These are phyloP conservation scores for Apiospora marii DNA, from an alignment of 2,329 filamentous ascomycete species.

Conservation along the genomic window DNA sequence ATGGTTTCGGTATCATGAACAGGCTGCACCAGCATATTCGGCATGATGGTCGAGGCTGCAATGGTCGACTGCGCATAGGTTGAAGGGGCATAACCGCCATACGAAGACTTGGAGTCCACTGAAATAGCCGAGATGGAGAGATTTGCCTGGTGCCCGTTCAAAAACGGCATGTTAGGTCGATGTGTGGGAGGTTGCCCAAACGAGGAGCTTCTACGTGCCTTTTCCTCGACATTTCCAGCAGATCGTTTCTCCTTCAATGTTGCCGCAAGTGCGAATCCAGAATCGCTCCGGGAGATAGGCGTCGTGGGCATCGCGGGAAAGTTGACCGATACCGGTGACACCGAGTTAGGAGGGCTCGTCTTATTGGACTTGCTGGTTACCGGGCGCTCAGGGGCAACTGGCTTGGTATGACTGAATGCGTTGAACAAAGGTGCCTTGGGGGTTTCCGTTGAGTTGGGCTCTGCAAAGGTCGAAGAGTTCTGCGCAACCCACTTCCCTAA, in stretches of 20 bases:
- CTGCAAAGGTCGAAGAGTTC: conserved; percentile 87
- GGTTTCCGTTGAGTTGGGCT: conserved; percentile 61
- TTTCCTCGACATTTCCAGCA: conserved; percentile 80
- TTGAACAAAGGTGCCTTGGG: conserved; percentile 81
- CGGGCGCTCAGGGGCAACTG: conserved; percentile 77
- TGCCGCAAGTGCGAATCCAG: conserved; percentile 84
- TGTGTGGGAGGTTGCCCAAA: conserved; percentile 77
- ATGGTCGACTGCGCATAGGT: conserved; percentile 87
- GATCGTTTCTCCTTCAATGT: conserved; percentile 94
- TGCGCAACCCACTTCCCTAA: conserved; percentile 88
- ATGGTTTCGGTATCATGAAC: conserved; percentile 81
- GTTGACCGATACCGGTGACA: conserved; percentile 79
- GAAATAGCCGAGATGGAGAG: conserved; percentile 67
- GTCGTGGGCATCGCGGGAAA: conserved; percentile 81
- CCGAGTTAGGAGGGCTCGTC: conserved; percentile 68
- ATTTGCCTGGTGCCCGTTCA: conserved; percentile 68
- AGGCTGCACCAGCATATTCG: conserved; percentile 80
- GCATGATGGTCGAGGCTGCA: conserved; percentile 87
- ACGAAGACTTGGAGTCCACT: conserved; percentile 73
- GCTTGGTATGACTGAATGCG: conserved; percentile 81
- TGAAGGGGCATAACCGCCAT: conserved; percentile 80
- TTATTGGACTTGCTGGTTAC: conserved; percentile 73
- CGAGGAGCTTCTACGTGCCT: conserved; percentile 89
- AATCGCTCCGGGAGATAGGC: conserved; percentile 88
- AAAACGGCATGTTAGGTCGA: conserved; percentile 77